Evolutionary conservation across 257 asterid species (phyloP), one percentile per base, ranked within the genome.

Genomic region (Cinchona pubescens): DNA sequence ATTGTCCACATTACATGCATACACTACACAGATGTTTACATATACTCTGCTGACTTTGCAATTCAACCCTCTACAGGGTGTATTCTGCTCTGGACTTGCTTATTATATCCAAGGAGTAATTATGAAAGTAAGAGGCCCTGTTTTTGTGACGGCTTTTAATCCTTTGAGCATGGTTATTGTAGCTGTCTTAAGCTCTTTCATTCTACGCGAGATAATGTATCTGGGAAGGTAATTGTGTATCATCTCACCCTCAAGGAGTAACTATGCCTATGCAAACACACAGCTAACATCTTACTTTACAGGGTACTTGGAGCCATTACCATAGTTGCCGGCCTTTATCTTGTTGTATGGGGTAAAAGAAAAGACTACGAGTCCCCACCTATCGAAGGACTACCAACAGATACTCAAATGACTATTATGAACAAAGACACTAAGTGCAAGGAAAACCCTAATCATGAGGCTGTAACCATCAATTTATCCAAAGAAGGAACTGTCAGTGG

Each of bases 131-230:
- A 78, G 97, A 61, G 98, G 97, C 37, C 97, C 95, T 4, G 97
- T 94, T 72, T 94, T 92, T 23, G 97, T 94, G 2, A 90, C 97
- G 0, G 94, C 97, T 14, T 94, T 94, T 79, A 92, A 84, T 77
- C 98, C 98, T 34, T 79, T 94, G 73, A 69, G 91, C 87, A 94
- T 94, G 98, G 83, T 94, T 45, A 87, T 94, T 69, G 97, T 94
- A 21, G 98, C 97, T 16, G 64, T 87, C 55, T 13, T 92, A 86
- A 94, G 98, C 85, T 86, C 99, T 30, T 86, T 94, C 84, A 83
- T 92, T 72, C 79, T 94, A 40, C 80, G 84, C 0, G 97, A 94
- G 85, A 80, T 87, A 83, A 83, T 90, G 92, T 85, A 37, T 71
- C 71, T 92, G 16, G 99, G 99, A 84, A 92, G 99, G 99, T 93